Evolutionary conservation across 805 yeast species (phyloP).

Genomic region (Kazachstania martiniae): DNA sequence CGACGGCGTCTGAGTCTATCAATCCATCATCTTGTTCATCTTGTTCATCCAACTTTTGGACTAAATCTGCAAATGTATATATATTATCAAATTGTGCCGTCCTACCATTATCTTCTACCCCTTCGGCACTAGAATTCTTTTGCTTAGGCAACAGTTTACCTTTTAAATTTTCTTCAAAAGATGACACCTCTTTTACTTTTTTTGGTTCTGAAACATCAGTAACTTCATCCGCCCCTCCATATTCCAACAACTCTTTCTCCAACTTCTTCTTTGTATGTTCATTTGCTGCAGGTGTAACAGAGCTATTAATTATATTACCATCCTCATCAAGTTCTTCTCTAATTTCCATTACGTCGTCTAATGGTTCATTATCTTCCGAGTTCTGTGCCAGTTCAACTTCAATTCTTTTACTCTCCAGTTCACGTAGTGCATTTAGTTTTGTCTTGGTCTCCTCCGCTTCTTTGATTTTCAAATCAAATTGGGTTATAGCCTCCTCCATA

Average conservation of each 20-base stretch:
- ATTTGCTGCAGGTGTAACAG: slow-evolving; percentile 32
- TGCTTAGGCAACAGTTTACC: slow-evolving; percentile 4
- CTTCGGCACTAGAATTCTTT: background rate
- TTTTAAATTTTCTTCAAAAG: slow-evolving; percentile 9
- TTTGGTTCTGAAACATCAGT: slow-evolving; percentile 2
- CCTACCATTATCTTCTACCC: background rate
- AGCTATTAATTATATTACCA: slow-evolving; percentile 50
- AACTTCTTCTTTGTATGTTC: slow-evolving; percentile 5
- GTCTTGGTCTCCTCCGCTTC: slow-evolving; percentile 31
- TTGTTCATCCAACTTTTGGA: slow-evolving; percentile 22
- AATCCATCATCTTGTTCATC: slow-evolving; percentile 21
- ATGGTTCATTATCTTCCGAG: slow-evolving; percentile 2
- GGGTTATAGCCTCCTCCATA: slow-evolving; percentile 31
- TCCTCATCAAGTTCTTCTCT: slow-evolving; percentile 76
- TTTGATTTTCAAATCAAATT: slow-evolving; percentile 30
- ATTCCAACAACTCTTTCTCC: slow-evolving; percentile 8
- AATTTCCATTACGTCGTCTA: slow-evolving; percentile 56
- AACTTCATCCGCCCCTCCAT: too few relatives aligned
- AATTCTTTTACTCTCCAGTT: background rate
- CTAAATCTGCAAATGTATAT: slow-evolving; percentile 27
- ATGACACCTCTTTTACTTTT: slow-evolving; percentile 5
- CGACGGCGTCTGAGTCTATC: slow-evolving; percentile 10
- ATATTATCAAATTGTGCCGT: slow-evolving; percentile 17
- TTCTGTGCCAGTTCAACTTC: background rate
- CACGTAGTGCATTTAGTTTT: slow-evolving; percentile 10